Conservation (phyloP, 495 filamentous ascomycete species). For the Aspergillus saccharolyticus region DNA sequence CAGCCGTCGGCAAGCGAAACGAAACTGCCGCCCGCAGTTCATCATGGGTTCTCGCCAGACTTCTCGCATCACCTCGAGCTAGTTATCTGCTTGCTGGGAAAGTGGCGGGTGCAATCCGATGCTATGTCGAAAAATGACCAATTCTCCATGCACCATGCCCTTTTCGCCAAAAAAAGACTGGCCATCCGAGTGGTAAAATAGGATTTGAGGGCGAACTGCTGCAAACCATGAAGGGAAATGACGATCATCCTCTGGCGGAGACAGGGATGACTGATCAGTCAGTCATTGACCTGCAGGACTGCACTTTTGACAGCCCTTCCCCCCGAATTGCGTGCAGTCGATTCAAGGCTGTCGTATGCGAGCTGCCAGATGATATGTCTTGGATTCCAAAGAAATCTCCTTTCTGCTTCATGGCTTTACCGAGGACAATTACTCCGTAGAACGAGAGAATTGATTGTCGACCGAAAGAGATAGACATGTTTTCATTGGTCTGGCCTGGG, state of each 20-base stretch:
- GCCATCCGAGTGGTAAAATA: neutral
- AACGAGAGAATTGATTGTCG: no score
- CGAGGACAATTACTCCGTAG: no score
- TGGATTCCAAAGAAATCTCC: neutral
- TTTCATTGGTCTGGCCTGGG: neutral
- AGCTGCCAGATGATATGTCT: neutral
- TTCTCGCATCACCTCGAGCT: neutral
- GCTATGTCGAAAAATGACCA: no score
- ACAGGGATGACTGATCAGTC: neutral
- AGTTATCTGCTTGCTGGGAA: neutral
- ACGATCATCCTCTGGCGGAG: constrained; percentile 6
- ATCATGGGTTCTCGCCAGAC: neutral
- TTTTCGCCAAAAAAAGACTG: neutral
- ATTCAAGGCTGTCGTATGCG: neutral
- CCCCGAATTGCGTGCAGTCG: neutral
- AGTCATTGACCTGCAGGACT: neutral
- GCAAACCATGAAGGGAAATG: constrained; percentile 1
- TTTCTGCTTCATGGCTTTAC: neutral
- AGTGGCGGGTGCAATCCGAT: neutral
- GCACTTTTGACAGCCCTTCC: neutral
- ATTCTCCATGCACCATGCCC: neutral
- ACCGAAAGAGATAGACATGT: neutral
- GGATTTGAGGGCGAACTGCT: neutral
- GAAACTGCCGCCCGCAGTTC: neutral
- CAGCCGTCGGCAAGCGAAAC: neutral